phyloP scores from a whole-genome alignment of 371 early-diverging fungal species.

The Enterospora canceri region DNA sequence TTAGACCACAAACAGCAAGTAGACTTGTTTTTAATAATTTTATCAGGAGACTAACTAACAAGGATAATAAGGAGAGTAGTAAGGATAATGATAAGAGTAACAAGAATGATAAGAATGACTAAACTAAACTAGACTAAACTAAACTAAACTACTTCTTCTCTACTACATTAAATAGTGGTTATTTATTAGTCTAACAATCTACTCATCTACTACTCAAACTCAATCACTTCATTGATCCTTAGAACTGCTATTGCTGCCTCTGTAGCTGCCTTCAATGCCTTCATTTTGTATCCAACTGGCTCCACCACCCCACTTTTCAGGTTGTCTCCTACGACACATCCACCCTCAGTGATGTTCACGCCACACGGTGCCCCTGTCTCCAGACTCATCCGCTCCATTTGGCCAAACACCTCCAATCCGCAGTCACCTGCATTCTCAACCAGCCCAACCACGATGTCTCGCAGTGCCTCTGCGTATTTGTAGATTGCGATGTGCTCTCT shows the following conservation, averaged over 20 bases:
- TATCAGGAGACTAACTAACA: no score
- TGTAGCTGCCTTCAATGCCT: conserved; percentile 90
- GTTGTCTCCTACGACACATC: conserved; percentile 72
- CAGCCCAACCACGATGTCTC: conserved; percentile 88
- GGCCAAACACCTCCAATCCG: conserved; percentile 81
- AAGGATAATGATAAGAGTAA: no score
- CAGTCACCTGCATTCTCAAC: conserved; percentile 96
- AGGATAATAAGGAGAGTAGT: no score
- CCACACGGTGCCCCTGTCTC: conserved; percentile 60
- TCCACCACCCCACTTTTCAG: conserved; percentile 87
- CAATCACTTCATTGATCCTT: conserved; percentile 70
- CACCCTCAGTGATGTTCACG: conserved; percentile 12
- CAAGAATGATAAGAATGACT: no score
- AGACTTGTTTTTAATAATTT: no score
- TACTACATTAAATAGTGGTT: background rate
- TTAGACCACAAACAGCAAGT: no score
- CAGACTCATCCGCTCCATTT: conserved; percentile 50
- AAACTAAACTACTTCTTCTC: background rate
- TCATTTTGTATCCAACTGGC: conserved; percentile 94
- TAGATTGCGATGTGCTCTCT: conserved; percentile 91
- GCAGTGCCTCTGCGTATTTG: conserved; percentile 84
- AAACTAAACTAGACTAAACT: no score
- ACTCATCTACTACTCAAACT: background rate
- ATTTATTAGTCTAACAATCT: background rate
- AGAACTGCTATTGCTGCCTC: conserved; percentile 97